Evolutionary conservation across 257 asterid species (phyloP).

Genomic region (Petunia axillaris): DNA sequence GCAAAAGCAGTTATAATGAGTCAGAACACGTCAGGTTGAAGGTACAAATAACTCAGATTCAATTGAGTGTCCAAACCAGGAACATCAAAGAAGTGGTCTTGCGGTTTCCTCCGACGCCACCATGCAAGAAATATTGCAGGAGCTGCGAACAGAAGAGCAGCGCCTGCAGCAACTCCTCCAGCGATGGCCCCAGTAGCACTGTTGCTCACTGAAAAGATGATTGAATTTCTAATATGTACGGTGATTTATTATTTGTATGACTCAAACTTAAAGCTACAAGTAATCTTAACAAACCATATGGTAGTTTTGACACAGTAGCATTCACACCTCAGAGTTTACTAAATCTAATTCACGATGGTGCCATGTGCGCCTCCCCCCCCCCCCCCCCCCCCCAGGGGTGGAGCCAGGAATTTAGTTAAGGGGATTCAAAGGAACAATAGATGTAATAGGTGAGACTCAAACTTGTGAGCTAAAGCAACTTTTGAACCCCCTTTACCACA

Average conservation of each 20-base stretch:
- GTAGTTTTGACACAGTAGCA: background rate
- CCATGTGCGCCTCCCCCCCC: no score
- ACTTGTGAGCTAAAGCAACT: no score
- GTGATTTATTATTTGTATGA: background rate
- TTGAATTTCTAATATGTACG: background rate
- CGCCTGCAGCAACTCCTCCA: conserved; percentile 92
- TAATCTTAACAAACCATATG: background rate
- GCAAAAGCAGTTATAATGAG: conserved; percentile 29
- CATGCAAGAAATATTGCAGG: conserved; percentile 58
- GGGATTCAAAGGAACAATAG: background rate
- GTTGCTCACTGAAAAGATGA: conserved; percentile 57
- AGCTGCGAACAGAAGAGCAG: conserved; percentile 85
- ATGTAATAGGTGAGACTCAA: background rate
- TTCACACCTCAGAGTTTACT: conserved; percentile 10
- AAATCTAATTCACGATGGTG: background rate
- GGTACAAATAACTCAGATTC: conserved; percentile 1
- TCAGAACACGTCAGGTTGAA: conserved; percentile 22
- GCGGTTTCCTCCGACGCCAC: conserved; percentile 30
- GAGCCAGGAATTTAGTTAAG: no score
- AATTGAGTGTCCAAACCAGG: conserved; percentile 54
- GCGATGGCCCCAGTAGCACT: conserved; percentile 86
- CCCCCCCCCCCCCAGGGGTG: no score
- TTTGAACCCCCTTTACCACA: no score
- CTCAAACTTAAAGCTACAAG: background rate
- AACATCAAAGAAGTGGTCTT: conserved; percentile 87